Base-by-base conservation (phyloP, 495 filamentous ascomycete genomes). In the Glonium stellatum region DNA sequence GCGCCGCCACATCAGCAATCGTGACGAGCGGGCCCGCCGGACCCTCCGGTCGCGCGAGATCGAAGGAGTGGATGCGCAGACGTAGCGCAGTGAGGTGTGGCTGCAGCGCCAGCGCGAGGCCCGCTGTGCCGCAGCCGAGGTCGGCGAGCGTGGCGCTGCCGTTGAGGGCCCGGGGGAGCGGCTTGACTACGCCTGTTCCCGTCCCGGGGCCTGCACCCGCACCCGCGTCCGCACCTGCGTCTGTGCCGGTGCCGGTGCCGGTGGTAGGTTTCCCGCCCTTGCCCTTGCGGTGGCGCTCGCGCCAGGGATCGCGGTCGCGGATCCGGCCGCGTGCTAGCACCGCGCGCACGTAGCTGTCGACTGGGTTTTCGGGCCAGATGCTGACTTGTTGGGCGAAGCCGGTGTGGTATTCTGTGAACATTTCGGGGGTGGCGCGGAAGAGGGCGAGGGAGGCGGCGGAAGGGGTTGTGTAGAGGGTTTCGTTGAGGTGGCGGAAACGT, bases 401-500 rank as follows among this genome's bases (percentile, higher is more conserved):
- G 47, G 85, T 83, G 72, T 98, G 93, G 73, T 98, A 98, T 69
- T 97, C 89, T 44, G 81, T 77, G 76, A 96, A 98, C 76, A 96
- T 87, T 61, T 93, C 88, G 0, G 93, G 93, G 59, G 86, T 87
- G 9, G 84, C 72, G 42, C 78, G 71, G 77, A 97, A 97, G 41
- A 96, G 81, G 58, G 81, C 71, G 57, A 92, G 82, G 15, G 92
- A 85, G 51, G 90, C 81, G 46, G 76, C 72, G 1, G 93, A 98
- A 15, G 91, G 87, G 5, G 87, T 89, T 11, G 92, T 97, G 73
- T 97, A 97, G 23, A 97, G 87, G 4, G 87, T 90, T 75, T 98
- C 85, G 76, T 98, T 98, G 61, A 98, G 83, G 71, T 97, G 89
- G 64, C 93, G 90, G 82, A 98, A 98, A 59, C 93, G 92, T 13